Evolutionary conservation across 1,284 basidiomycete species (phyloP).

Genomic region (Puccinia novopanici): DNA sequence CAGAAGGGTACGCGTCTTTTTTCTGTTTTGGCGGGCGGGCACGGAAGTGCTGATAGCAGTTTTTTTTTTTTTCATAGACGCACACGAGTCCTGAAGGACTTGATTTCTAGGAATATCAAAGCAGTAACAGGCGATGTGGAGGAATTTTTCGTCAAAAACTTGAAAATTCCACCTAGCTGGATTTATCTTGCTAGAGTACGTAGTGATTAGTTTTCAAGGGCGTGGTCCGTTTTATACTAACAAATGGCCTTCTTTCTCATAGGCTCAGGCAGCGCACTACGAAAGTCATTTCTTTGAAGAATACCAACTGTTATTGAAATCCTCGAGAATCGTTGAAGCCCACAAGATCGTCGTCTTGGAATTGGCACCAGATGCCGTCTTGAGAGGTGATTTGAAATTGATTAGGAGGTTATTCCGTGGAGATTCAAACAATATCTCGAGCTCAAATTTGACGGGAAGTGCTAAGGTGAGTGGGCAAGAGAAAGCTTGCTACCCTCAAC

Average conservation of each 20-base stretch:
- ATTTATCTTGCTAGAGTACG: slow-evolving; percentile 79
- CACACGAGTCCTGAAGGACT: slow-evolving; percentile 74
- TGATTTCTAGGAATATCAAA: slow-evolving; percentile 74
- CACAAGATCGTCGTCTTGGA: slow-evolving; percentile 78
- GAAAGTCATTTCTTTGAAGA: slow-evolving; percentile 71
- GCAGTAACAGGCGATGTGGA: slow-evolving; percentile 71
- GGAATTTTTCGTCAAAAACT: slow-evolving; percentile 71
- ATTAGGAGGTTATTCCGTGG: slow-evolving; percentile 71
- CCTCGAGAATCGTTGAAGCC: slow-evolving; percentile 66
- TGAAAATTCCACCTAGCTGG: slow-evolving; percentile 82
- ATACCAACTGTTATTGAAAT: slow-evolving; percentile 74
- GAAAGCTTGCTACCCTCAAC: slow-evolving; percentile 18
- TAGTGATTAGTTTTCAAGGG: not conserved
- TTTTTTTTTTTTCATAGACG: slow-evolving; percentile 63
- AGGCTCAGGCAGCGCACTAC: slow-evolving; percentile 72
- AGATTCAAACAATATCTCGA: not conserved
- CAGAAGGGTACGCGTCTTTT: slow-evolving; percentile 67
- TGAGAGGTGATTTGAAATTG: slow-evolving; percentile 74
- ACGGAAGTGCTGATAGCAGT: not conserved
- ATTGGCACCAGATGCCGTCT: slow-evolving; percentile 85
- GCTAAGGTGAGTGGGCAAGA: slow-evolving; percentile 54
- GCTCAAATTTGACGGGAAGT: slow-evolving; percentile 57
- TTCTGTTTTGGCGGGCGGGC: not conserved
- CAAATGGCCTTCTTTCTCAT: slow-evolving; percentile 31
- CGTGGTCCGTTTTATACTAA: not conserved